These are phyloP conservation scores for Tillandsia leiboldiana DNA, from an alignment of 176 grass and related monocot species.

Conservation along the genomic window DNA sequence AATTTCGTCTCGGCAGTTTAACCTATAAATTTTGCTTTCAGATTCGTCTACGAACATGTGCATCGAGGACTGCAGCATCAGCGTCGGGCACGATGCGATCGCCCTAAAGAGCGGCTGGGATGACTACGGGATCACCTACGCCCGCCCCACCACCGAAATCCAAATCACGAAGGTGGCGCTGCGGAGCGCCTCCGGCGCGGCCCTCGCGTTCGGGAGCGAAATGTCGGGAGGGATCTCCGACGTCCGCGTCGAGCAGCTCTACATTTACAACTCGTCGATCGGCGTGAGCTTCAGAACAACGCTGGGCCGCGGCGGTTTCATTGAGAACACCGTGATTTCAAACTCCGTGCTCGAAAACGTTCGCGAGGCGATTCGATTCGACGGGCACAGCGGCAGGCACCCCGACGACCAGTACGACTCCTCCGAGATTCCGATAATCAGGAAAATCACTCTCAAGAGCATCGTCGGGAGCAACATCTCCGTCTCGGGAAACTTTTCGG, in stretches of 20 bases:
- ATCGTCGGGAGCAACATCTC: slow-evolving; percentile 61
- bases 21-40: slow-evolving; percentile 18
- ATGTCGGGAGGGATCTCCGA: slow-evolving; percentile 84
- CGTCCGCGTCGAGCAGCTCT: slow-evolving; percentile 34
- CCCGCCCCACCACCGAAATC: slow-evolving; percentile 42
- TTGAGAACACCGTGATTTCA: slow-evolving; percentile 42
- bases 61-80: slow-evolving; percentile 58
- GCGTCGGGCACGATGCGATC: slow-evolving; percentile 67
- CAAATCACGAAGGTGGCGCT: slow-evolving; percentile 54
- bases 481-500: slow-evolving; percentile 47
- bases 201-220: slow-evolving; percentile 76
- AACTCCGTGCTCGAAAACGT: slow-evolving; percentile 57
- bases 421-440: slow-evolving; percentile 40
- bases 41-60: slow-evolving; percentile 75
- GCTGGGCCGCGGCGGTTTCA: slow-evolving; percentile 54
- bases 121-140: slow-evolving; percentile 62
- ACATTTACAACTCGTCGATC: slow-evolving; percentile 36
- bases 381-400: slow-evolving; percentile 39
- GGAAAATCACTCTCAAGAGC: slow-evolving; percentile 56
- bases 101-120: slow-evolving; percentile 83
- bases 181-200: slow-evolving; percentile 45
- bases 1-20: not conserved
- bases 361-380: slow-evolving; percentile 52
- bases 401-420: slow-evolving; percentile 51
- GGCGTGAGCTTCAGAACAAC: slow-evolving; percentile 63